Evolutionary conservation across 2,329 filamentous ascomycete species (phyloP).

Genomic region (Nemania diffusa): DNA sequence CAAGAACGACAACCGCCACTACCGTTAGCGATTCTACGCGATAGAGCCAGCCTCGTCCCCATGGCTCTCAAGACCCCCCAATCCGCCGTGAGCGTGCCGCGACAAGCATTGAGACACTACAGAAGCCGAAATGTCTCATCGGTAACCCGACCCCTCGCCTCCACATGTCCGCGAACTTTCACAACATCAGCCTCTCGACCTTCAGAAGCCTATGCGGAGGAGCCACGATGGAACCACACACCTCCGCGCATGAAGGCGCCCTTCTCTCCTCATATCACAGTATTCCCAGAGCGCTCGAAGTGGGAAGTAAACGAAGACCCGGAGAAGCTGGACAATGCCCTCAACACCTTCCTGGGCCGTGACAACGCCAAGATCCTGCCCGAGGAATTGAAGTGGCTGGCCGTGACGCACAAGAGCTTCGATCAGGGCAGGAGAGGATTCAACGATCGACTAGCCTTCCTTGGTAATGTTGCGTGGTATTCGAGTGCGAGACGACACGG

Average conservation of each 20-base stretch:
- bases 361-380: conserved; percentile 78
- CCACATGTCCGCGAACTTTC: conserved; percentile 39
- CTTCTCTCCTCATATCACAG: conserved; percentile 69
- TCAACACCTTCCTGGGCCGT: conserved; percentile 78
- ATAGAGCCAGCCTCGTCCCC: conserved; percentile 32
- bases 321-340: conserved; percentile 78
- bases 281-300: conserved; percentile 61
- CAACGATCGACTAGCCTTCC: conserved; percentile 90
- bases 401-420: conserved; percentile 97
- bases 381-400: conserved; percentile 96
- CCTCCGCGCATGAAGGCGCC: conserved; percentile 76
- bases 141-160: conserved; percentile 26
- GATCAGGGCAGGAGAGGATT: conserved; percentile 94
- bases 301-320: conserved; percentile 83
- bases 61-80: conserved; percentile 53
- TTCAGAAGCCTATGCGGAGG: conserved; percentile 29
- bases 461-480: conserved; percentile 67
- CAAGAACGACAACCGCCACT: not conserved
- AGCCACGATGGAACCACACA: conserved; percentile 77
- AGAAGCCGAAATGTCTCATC: conserved; percentile 36
- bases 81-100: conserved; percentile 48
- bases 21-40: conserved; percentile 5
- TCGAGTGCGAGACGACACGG: conserved; percentile 20
- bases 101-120: conserved; percentile 49
- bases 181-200: conserved; percentile 40